Conservation (phyloP, 805 yeast genomes). For the Nakazawaea laoshanensis region DNA sequence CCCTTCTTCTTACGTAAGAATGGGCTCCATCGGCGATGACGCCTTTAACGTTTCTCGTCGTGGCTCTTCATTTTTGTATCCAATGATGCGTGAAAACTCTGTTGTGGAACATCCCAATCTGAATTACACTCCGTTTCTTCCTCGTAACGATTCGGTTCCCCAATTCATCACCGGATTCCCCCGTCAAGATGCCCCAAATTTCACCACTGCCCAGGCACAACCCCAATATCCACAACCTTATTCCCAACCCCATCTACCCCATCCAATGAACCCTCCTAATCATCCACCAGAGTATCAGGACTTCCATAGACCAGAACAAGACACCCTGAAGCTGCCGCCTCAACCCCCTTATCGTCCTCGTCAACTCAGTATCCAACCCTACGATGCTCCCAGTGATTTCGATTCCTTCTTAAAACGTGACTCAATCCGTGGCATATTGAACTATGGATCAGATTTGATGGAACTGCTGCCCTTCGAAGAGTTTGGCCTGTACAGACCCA, state of each 20-base stretch:
- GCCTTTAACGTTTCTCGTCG: slow-evolving; percentile 18
- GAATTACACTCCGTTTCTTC: slow-evolving; percentile 1
- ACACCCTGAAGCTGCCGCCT: background rate
- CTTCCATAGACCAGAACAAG: background rate
- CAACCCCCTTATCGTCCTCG: slow-evolving; percentile 10
- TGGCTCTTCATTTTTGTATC: slow-evolving; percentile 18
- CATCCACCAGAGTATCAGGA: background rate
- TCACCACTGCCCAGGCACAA: slow-evolving; percentile 1
- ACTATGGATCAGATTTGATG: slow-evolving; percentile 18
- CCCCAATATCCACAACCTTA: slow-evolving; percentile 7
- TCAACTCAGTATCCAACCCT: slow-evolving; percentile 22
- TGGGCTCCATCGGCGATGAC: slow-evolving; percentile 18
- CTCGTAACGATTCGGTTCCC: slow-evolving; percentile 9
- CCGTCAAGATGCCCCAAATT: slow-evolving; percentile 5
- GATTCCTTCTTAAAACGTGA: slow-evolving; percentile 28
- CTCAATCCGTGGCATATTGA: slow-evolving; percentile 20
- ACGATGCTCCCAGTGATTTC: slow-evolving; percentile 20
- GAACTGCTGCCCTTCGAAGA: too few relatives aligned
- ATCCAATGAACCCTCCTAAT: slow-evolving; percentile 3
- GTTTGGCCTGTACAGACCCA: too few relatives aligned
- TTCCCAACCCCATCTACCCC: background rate
- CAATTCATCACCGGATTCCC: slow-evolving; percentile 9
- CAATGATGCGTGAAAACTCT: slow-evolving; percentile 11
- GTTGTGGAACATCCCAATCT: slow-evolving; percentile 5
- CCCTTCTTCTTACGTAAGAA: slow-evolving; percentile 11